Conservation (phyloP, 805 yeast genomes). For the Saccharomycodes ludwigii region DNA sequence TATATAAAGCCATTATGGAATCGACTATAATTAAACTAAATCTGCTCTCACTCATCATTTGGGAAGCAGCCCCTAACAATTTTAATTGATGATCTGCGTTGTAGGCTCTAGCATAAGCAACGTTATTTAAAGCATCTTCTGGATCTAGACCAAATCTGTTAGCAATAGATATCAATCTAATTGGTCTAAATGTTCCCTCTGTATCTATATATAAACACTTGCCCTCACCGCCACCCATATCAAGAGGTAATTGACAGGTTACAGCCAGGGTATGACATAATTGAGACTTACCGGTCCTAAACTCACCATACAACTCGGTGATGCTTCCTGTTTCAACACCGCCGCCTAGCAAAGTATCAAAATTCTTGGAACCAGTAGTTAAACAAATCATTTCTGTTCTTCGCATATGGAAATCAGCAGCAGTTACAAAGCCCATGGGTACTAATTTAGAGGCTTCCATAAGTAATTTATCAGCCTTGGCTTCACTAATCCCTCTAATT, state of each 20-base stretch:
- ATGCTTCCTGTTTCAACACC: conserved; percentile 96
- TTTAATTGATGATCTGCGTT: conserved; percentile 93
- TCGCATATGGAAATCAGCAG: conserved; percentile 83
- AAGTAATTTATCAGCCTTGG: conserved; percentile 79
- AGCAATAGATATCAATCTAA: conserved; percentile 79
- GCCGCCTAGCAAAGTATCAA: conserved; percentile 89
- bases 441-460: conserved; percentile 77
- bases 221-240: conserved; percentile 98
- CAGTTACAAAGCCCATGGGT: conserved; percentile 96
- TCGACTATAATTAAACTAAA: conserved; percentile 89
- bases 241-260: conserved; percentile 91
- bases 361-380: conserved; percentile 90
- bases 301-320: conserved; percentile 94
- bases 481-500: conserved; percentile 89
- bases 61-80: conserved; percentile 78
- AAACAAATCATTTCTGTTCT: conserved; percentile 83
- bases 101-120: conserved; percentile 94
- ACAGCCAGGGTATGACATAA: conserved; percentile 94
- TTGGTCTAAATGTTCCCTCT: conserved; percentile 94
- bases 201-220: conserved; percentile 93
- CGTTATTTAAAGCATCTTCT: conserved; percentile 90
- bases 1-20: conserved; percentile 89
- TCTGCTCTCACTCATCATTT: conserved; percentile 91
- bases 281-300: conserved; percentile 95
- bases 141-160: conserved; percentile 85